Evolutionary conservation across 2,329 filamentous ascomycete species (phyloP).

Genomic region (Curvularia sp.): DNA sequence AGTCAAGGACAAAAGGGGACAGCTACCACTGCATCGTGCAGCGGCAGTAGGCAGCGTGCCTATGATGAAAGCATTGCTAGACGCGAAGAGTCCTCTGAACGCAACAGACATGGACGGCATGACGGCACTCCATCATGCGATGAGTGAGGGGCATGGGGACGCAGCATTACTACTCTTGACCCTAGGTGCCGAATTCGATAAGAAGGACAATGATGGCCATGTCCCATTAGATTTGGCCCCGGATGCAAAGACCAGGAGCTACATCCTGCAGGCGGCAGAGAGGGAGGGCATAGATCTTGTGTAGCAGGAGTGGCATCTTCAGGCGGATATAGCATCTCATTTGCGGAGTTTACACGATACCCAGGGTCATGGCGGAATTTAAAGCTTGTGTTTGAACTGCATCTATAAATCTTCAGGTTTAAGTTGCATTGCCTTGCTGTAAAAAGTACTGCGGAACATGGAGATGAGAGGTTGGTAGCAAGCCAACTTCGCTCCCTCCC

Average conservation of each 20-base stretch:
- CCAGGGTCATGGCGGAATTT: constrained; percentile 14
- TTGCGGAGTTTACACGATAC: constrained; percentile 23
- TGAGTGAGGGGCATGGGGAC: constrained; percentile 79
- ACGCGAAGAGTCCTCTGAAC: constrained; percentile 82
- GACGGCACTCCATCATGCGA: constrained; percentile 86
- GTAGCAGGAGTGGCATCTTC: constrained; percentile 15
- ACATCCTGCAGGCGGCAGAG: constrained; percentile 79
- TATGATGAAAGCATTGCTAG: constrained; percentile 79
- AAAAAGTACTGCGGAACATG: background rate
- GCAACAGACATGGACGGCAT: constrained; percentile 82
- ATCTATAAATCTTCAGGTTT: background rate
- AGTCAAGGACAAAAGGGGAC: constrained; percentile 84
- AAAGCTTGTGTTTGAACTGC: background rate
- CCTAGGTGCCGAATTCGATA: constrained; percentile 81
- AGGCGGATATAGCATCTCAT: constrained; percentile 10
- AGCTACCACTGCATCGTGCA: constrained; percentile 88
- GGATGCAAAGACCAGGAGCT: constrained; percentile 81
- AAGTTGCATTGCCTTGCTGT: background rate
- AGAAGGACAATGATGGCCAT: constrained; percentile 74
- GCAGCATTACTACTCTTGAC: constrained; percentile 83
- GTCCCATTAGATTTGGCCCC: constrained; percentile 83
- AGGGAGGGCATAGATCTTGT: constrained; percentile 78
- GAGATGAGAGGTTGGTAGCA: background rate
- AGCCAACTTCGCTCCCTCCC: background rate
- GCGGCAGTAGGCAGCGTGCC: constrained; percentile 90